Conservation (phyloP, 441 rosid genomes). For the Theobroma grandiflorum region DNA sequence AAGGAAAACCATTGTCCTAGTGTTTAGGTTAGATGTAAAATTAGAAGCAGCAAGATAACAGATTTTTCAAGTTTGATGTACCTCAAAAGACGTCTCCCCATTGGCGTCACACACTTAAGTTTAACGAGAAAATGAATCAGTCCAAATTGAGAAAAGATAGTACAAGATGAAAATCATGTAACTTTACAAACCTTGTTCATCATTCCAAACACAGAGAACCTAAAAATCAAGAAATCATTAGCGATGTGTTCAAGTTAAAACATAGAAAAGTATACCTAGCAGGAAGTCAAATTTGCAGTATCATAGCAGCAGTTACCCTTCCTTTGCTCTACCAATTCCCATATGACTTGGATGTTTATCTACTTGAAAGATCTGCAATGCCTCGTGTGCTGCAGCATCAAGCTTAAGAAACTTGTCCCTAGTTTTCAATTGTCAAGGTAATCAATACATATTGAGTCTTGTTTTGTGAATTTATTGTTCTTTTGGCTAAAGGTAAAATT, state of each 20-base stretch:
- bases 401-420: slow-evolving; percentile 93
- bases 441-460: slow-evolving; percentile 31
- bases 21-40: slow-evolving; percentile 25
- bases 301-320: slow-evolving; percentile 66
- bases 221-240: slow-evolving; percentile 50
- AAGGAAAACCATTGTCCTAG: slow-evolving; percentile 34
- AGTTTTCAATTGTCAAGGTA: slow-evolving; percentile 47
- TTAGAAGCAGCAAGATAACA: slow-evolving; percentile 27
- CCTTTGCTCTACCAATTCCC: slow-evolving; percentile 99
- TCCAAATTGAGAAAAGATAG: slow-evolving; percentile 34
- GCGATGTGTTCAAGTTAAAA: slow-evolving; percentile 34
- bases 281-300: slow-evolving; percentile 19
- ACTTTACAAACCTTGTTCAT: slow-evolving; percentile 85
- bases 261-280: slow-evolving; percentile 22
- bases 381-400: slow-evolving; percentile 94
- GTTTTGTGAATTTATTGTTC: slow-evolving; percentile 16
- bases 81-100: slow-evolving; percentile 94
- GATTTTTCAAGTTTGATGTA: slow-evolving; percentile 40
- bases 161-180: slow-evolving; percentile 36
- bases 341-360: slow-evolving; percentile 99
- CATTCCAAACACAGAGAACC: slow-evolving; percentile 98
- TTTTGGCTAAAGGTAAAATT: slow-evolving; percentile 22
- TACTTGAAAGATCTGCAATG: slow-evolving; percentile 89
- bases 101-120: slow-evolving; percentile 89
- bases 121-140: slow-evolving; percentile 40